phyloP scores from a whole-genome alignment of 2,329 filamentous ascomycete species.

The Diaporthe ilicicola region DNA sequence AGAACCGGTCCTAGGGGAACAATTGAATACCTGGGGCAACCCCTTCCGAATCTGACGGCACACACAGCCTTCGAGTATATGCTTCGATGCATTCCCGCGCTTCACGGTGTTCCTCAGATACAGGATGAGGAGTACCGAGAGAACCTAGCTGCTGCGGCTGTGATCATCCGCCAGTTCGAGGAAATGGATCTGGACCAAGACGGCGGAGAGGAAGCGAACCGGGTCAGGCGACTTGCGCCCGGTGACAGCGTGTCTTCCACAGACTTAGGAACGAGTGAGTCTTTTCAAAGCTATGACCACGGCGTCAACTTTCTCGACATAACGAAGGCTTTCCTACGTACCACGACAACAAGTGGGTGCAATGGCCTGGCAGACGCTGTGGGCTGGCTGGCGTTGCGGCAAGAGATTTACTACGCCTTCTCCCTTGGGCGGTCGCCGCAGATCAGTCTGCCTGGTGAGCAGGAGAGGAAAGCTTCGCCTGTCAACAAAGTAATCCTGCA shows the following conservation, averaged over 20 bases:
- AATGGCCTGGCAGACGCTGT: not conserved
- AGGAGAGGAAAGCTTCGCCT: not conserved
- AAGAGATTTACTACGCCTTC: constrained; percentile 3
- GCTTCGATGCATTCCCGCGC: not conserved
- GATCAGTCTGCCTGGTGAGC: not conserved
- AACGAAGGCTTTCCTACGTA: constrained; percentile 1
- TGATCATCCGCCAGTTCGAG: not conserved
- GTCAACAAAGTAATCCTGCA: constrained; percentile 2
- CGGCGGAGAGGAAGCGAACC: not conserved
- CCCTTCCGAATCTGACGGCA: not conserved
- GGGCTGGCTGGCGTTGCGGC: not conserved
- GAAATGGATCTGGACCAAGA: not conserved
- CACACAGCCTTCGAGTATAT: constrained; percentile 7
- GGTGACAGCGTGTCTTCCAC: not conserved
- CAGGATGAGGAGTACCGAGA: constrained; percentile 1
- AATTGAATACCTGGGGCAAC: not conserved
- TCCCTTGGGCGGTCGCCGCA: not conserved
- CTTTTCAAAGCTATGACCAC: constrained; percentile 1
- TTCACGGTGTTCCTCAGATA: not conserved
- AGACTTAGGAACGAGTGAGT: not conserved
- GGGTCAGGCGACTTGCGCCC: not conserved
- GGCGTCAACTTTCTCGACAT: constrained; percentile 7
- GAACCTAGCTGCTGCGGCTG: not conserved
- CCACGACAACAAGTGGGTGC: not conserved
- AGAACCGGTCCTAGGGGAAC: not conserved